These are phyloP conservation scores for Malus hybrid DNA, from an alignment of 331 rosid species.

Conservation along the genomic window DNA sequence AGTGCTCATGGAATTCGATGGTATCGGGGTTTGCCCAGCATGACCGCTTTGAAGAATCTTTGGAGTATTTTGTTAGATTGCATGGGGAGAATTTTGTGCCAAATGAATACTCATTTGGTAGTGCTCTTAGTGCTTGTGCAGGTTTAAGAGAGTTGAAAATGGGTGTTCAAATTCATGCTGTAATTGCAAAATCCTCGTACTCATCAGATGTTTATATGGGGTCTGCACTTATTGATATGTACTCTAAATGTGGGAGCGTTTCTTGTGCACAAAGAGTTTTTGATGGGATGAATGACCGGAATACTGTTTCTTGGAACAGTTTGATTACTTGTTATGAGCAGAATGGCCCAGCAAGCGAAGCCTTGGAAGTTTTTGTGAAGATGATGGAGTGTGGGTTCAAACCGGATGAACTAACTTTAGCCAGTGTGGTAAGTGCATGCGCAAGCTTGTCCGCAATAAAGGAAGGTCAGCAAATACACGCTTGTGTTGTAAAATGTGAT, in stretches of 20 bases:
- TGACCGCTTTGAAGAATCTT: neutral
- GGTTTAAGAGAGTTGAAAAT: slow-evolving; percentile 13
- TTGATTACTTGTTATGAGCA: slow-evolving; percentile 30
- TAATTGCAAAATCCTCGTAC: slow-evolving; percentile 13
- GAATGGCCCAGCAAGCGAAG: slow-evolving; percentile 20
- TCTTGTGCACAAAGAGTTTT: slow-evolving; percentile 11
- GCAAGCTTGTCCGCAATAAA: slow-evolving; percentile 6
- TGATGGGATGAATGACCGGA: slow-evolving; percentile 19
- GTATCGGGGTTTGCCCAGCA: slow-evolving; percentile 18
- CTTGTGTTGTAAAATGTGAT: slow-evolving; percentile 14
- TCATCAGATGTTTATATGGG: slow-evolving; percentile 18
- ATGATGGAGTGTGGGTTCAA: slow-evolving; percentile 21
- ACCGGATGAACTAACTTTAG: slow-evolving; percentile 20
- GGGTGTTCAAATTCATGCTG: slow-evolving; percentile 17
- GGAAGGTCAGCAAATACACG: slow-evolving; percentile 22
- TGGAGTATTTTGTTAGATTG: slow-evolving; percentile 16
- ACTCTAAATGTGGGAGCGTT: slow-evolving; percentile 13
- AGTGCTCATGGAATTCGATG: slow-evolving; percentile 25
- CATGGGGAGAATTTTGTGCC: slow-evolving; percentile 17
- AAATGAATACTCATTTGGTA: slow-evolving; percentile 17
- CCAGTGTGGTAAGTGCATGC: slow-evolving; percentile 21
- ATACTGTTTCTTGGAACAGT: slow-evolving; percentile 23
- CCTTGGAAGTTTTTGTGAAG: slow-evolving; percentile 8
- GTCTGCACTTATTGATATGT: slow-evolving; percentile 28
- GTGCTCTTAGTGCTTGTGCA: slow-evolving; percentile 22